Conservation (phyloP, 2,329 filamentous ascomycete genomes). For the Chaetomiaceae sp. region DNA sequence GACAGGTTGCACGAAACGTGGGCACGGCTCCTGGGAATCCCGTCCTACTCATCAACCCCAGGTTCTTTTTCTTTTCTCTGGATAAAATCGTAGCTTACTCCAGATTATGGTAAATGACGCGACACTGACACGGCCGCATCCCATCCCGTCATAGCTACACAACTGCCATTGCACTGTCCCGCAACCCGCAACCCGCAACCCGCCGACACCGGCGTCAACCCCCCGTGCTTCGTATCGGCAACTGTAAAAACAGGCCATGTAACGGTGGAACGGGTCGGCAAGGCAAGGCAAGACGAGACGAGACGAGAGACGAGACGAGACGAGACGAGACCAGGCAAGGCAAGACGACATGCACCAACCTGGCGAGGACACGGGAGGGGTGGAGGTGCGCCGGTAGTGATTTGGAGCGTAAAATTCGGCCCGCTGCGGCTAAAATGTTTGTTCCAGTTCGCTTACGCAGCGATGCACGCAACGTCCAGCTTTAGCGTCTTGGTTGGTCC, state of each 20-base stretch:
- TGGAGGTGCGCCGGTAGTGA: slow-evolving; percentile 8
- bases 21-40: not conserved
- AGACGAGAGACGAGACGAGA: too few relatives aligned
- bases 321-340: not conserved
- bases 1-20: not conserved
- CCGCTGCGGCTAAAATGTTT: slow-evolving; percentile 13
- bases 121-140: not conserved
- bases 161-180: too few relatives aligned
- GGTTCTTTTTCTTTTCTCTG: not conserved
- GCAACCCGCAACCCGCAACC: too few relatives aligned
- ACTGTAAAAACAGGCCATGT: slow-evolving; percentile 1
- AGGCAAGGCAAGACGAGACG: not conserved
- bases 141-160: not conserved
- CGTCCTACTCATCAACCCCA: not conserved
- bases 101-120: not conserved
- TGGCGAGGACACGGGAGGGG: not conserved
- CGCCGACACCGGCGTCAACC: slow-evolving; percentile 3
- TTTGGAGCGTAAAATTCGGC: slow-evolving; percentile 14
- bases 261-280: not conserved
- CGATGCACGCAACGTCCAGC: not conserved
- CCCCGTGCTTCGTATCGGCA: not conserved
- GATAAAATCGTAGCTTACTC: not conserved
- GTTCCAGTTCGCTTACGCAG: not conserved
- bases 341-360: not conserved
- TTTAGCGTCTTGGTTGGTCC: not conserved